Percentiles rank a stretch among this genome's conserved stretches.
These are phyloP conservation scores for Venturia aucupariae DNA, from an alignment of 2,329 filamentous ascomycete species.

Conservation along the genomic window DNA sequence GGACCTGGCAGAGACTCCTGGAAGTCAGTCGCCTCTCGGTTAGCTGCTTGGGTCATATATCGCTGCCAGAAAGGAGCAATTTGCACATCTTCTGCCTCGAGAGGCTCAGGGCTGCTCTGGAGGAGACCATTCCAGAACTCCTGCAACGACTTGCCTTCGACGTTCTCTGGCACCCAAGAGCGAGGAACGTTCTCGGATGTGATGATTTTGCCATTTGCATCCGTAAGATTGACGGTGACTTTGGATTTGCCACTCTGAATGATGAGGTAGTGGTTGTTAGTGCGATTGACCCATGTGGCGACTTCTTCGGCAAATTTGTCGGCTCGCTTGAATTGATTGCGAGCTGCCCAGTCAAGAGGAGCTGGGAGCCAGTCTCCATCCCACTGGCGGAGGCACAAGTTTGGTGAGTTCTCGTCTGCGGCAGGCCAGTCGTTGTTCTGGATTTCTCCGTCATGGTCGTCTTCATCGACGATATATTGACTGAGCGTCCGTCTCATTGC, in stretches of 20 bases:
- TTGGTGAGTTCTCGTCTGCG: background rate
- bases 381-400: slow-evolving; percentile 30
- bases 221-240: background rate
- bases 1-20: background rate
- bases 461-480: background rate
- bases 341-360: slow-evolving; percentile 37
- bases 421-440: background rate
- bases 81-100: background rate
- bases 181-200: slow-evolving; percentile 20
- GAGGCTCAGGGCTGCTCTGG: background rate
- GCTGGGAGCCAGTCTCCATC: slow-evolving; percentile 37
- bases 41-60: background rate
- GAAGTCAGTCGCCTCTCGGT: background rate
- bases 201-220: background rate
- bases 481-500: background rate
- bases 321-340: slow-evolving; percentile 24
- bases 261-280: slow-evolving; percentile 16
- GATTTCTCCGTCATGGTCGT: background rate
- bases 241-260: slow-evolving; percentile 8
- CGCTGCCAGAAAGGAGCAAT: slow-evolving; percentile 8
- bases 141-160: slow-evolving; percentile 18
- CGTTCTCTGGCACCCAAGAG: slow-evolving; percentile 23
- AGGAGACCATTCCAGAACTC: slow-evolving; percentile 23
- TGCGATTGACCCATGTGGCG: slow-evolving; percentile 23
- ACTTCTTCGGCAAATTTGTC: slow-evolving; percentile 25